Evolutionary conservation across 169 alveolate genomes (phyloP), one percentile per base, ranked within the genome.

Genomic region (Eimeria acervulina): DNA sequence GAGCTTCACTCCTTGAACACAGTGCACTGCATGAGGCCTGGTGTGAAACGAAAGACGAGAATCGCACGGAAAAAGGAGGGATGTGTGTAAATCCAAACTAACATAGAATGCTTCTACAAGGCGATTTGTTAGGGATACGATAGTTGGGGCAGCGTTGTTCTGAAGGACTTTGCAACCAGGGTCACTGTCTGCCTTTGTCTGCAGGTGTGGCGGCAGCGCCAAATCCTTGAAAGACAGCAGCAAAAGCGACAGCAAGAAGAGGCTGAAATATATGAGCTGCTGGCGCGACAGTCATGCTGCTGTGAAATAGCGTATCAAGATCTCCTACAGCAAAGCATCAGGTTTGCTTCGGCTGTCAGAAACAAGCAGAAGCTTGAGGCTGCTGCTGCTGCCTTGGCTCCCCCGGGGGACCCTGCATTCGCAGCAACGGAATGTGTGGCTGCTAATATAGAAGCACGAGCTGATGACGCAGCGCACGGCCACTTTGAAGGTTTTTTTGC

Each of bases 251-350:
- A 47, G 51, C 74, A 81, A 52, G 74, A 52, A 52, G 70, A 81
- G 72, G 72, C 74, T 26, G 72, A 81, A 44, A 72, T 26, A 31
- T 81, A 47, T 47, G 90, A 81, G 68, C 90, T 8, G 44, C 44
- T 81, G 47, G 90, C 90, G 74, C 90, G 26, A 44, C 90, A 51
- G 68, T 81, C 90, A n/a, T 81, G 90, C 72, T 81, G 90, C 28
- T 81, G 90, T 52, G 90, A 81, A 51, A 81, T 81, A n/a, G 90
- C 90, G 13, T 81, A 81, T 44, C 90, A 81, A 44, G 90, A 81
- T 17, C 90, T 81, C 61, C 70, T 81, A 28, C 90, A 81, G 44
- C 90, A 81, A 52, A 81, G 47, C 63, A 51, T 47, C 10, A 40
- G 90, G 21, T 81, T 81, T 81, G 40, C 90, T 31, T 40, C 51